A percentile compares a stretch with the other conserved stretches of the same genome.
These are phyloP conservation scores for Polytrichum formosum DNA, from an alignment of 225 moss, liverwort and hornwort species.

Conservation along the genomic window DNA sequence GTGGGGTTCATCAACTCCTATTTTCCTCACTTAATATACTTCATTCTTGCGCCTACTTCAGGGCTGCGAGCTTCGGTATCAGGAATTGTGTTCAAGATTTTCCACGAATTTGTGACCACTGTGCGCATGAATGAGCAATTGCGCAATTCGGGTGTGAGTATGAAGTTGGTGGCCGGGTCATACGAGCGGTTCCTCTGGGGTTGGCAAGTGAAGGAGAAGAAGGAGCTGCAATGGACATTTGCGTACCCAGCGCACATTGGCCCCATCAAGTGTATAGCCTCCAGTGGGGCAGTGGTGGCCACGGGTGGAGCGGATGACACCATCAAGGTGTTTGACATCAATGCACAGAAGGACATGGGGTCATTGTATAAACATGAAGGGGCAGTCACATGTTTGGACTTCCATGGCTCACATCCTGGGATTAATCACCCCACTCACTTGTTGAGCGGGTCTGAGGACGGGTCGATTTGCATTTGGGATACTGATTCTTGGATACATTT, in stretches of 20 bases:
- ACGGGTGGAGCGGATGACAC: constrained; percentile 91
- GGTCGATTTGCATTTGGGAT: constrained; percentile 91
- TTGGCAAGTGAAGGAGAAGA: constrained; percentile 66
- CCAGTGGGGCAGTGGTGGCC: constrained; percentile 75
- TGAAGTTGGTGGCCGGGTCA: constrained; percentile 96
- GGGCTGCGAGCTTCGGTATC: too few relatives aligned
- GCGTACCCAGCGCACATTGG: constrained; percentile 84
- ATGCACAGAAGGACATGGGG: constrained; percentile 87
- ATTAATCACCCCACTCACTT: constrained; percentile 72
- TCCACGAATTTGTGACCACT: background rate
- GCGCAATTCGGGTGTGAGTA: constrained; percentile 9
- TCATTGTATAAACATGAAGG: constrained; percentile 74
- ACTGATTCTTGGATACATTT: constrained; percentile 89
- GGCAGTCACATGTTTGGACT: constrained; percentile 83
- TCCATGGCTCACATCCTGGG: constrained; percentile 43
- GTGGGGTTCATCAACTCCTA: too few relatives aligned
- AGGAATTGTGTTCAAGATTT: background rate
- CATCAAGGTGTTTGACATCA: constrained; percentile 81
- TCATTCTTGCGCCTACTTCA: too few relatives aligned
- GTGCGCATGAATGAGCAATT: background rate
- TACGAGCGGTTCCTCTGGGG: constrained; percentile 97
- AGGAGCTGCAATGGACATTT: constrained; percentile 65
- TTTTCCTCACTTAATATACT: too few relatives aligned
- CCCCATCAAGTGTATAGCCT: constrained; percentile 79
- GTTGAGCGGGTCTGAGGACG: constrained; percentile 88